Base-by-base conservation (phyloP, 2,329 filamentous ascomycete genomes). In the Diplodia seriata region DNA sequence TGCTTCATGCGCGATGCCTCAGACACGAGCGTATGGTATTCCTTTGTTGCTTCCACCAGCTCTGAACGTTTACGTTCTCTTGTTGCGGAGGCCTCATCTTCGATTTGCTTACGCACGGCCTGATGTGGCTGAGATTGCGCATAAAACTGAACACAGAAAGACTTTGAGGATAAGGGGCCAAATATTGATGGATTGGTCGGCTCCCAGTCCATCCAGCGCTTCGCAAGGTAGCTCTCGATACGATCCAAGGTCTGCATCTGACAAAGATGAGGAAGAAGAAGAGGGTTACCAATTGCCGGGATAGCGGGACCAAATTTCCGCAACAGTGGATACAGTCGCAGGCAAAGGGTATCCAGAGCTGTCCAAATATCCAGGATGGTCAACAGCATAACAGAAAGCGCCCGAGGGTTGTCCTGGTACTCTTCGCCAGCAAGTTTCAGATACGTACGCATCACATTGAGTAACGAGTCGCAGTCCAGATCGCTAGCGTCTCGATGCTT, bases 291-390 rank as follows among this genome's bases (percentile, higher is more conserved):
- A 0, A 85, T 66, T 0, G 71, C 53, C 0, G 80, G 79, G 0
- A 90, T 73, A 4, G 81, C 81, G 0, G 83, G 79, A 7, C 80
- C 73, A 69, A 86, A 90, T 0, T 85, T 73, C 0, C 6, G 8
- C 0, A 90, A 72, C 5, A 86, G 69, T 0, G 80, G 76, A n/a
- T 80, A 76, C 0, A 76, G 67, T 1, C 67, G 15, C 1, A 79
- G 76, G 0, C 83, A 82, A 1, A 79, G 77, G 62, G 77, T 83
- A 69, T 90, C 87, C 38, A 84, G 82, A 0, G 84, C 85, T 8
- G 86, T 73, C 88, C 88, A 90, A 0, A 90, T 73, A 66, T 89
- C 86, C 2, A 87, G 70, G 0, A 85, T 71, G 0, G 83, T 86
- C 0, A 90, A 78, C 2, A 87, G 68, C 84, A 89, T 88, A 4